A percentile compares a stretch with the other conserved stretches of the same genome.
phyloP scores from a whole-genome alignment of 257 asterid genomes.

The Przewalskia tangutica region DNA sequence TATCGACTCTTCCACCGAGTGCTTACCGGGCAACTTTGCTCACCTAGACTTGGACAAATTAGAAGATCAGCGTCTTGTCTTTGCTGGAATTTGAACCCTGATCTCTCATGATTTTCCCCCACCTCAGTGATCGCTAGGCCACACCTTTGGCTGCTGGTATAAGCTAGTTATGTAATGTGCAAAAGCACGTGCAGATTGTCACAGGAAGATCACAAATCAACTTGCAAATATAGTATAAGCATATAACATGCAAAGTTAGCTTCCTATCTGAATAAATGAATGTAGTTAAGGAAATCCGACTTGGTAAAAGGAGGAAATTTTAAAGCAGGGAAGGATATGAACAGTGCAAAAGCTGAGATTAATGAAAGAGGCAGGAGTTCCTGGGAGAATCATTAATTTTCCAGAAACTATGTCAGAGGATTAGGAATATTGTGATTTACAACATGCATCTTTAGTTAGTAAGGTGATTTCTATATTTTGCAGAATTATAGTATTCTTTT shows the following conservation, averaged over 20 bases:
- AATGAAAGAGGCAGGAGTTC: background rate
- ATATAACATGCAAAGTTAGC: background rate
- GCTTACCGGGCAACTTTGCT: no score
- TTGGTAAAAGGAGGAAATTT: background rate
- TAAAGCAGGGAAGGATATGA: background rate
- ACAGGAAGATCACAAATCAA: background rate
- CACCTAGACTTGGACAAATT: background rate
- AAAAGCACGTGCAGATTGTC: background rate
- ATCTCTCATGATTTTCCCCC: background rate
- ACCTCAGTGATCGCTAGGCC: background rate
- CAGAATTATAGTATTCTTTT: background rate
- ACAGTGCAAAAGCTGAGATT: background rate
- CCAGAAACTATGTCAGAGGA: background rate
- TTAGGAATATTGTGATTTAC: background rate
- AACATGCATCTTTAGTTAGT: background rate
- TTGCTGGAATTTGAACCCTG: background rate
- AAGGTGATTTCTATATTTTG: background rate
- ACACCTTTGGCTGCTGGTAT: background rate
- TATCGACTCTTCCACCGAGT: no score
- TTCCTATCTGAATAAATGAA: background rate
- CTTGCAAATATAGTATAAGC: background rate
- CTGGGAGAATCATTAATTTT: background rate
- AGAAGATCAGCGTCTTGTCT: background rate
- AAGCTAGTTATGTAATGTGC: background rate
- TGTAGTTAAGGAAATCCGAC: background rate